phyloP scores from a whole-genome alignment of 1,139 yeast species.

The Kodamaea suecica region DNA sequence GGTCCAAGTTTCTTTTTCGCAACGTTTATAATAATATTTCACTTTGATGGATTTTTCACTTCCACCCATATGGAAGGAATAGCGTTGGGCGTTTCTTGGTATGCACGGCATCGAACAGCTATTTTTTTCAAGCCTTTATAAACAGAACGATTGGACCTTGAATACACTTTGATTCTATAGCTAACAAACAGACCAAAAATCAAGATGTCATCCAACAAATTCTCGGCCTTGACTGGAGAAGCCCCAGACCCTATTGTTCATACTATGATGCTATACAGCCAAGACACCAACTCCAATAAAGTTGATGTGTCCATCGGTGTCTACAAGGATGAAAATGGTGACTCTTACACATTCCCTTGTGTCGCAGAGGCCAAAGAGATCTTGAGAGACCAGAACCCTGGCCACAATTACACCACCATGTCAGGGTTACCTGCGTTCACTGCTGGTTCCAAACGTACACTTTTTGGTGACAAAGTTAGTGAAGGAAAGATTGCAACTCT shows the following conservation, averaged over 20 bases:
- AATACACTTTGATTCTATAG: too few species aligned
- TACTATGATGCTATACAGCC: slow-evolving; percentile 25
- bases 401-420: slow-evolving; percentile 46
- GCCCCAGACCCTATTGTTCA: slow-evolving; percentile 39
- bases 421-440: slow-evolving; percentile 39
- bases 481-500: slow-evolving; percentile 33
- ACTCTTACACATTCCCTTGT: slow-evolving; percentile 36
- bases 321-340: slow-evolving; percentile 39
- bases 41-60: slow-evolving; percentile 1
- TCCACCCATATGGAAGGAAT: too few species aligned
- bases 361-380: slow-evolving; percentile 35
- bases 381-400: slow-evolving; percentile 35
- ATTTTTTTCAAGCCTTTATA: too few species aligned
- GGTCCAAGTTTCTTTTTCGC: too few species aligned
- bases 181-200: not conserved
- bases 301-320: slow-evolving; percentile 45
- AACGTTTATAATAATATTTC: too few species aligned
- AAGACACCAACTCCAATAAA: slow-evolving; percentile 31
- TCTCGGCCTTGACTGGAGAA: slow-evolving; percentile 24
- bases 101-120: not conserved
- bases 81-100: not conserved
- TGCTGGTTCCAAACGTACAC: slow-evolving; percentile 32
- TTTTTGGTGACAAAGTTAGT: slow-evolving; percentile 31
- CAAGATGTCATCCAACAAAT: slow-evolving; percentile 19
- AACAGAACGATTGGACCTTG: too few species aligned